phyloP scores from a whole-genome alignment of 2,329 filamentous ascomycete species.

The Helotiales sp. region DNA sequence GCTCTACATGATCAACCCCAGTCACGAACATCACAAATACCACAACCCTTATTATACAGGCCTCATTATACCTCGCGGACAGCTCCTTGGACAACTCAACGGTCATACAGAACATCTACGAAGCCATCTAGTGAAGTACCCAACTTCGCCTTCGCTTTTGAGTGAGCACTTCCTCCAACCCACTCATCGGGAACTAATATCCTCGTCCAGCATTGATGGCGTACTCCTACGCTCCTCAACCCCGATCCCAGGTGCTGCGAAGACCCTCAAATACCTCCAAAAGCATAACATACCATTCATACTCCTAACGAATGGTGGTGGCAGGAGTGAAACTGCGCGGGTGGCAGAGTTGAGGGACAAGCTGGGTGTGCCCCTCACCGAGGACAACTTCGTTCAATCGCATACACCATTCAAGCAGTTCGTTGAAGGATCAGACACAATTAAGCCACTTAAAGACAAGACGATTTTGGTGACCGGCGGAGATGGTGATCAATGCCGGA shows the following conservation, averaged over 20 bases:
- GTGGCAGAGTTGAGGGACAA: constrained; percentile 68
- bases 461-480: constrained; percentile 74
- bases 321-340: constrained; percentile 74
- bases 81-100: not conserved
- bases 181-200: constrained; percentile 9
- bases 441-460: constrained; percentile 55
- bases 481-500: constrained; percentile 36
- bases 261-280: constrained; percentile 73
- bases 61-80: not conserved
- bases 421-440: constrained; percentile 56
- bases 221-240: constrained; percentile 84
- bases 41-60: not conserved
- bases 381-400: constrained; percentile 78
- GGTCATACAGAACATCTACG: constrained; percentile 5
- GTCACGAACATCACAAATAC: not conserved
- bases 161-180: constrained; percentile 40
- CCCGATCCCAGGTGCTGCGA: constrained; percentile 74
- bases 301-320: constrained; percentile 92
- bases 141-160: constrained; percentile 56
- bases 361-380: constrained; percentile 63
- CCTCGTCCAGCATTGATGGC: constrained; percentile 66
- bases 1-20: not conserved
- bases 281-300: constrained; percentile 83
- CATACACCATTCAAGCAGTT: constrained; percentile 86
- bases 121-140: constrained; percentile 12